Percentiles rank a stretch among this genome's conserved stretches.
Evolutionary conservation across 306 rosid genomes (phyloP).

Genomic region (Trichosanthes cucumerina): DNA sequence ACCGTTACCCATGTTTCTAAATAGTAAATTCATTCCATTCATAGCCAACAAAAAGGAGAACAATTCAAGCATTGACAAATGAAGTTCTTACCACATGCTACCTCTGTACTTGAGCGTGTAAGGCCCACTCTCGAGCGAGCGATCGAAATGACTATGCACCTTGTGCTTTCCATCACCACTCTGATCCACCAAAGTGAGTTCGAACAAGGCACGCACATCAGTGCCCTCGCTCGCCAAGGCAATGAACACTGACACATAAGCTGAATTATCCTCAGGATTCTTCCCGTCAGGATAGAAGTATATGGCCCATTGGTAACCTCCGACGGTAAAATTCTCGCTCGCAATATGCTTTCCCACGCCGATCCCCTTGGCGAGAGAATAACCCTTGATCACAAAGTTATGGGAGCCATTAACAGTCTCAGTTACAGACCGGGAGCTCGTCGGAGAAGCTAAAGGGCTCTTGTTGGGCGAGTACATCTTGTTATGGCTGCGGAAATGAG

Average conservation of each 20-base stretch:
- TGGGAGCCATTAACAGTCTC: slow-evolving; percentile 95
- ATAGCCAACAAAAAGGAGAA: not conserved
- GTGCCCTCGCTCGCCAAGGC: slow-evolving; percentile 96
- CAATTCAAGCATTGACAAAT: not conserved
- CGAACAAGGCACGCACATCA: slow-evolving; percentile 84
- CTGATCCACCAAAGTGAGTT: slow-evolving; percentile 79
- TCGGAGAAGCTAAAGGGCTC: slow-evolving; percentile 37
- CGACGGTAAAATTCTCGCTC: slow-evolving; percentile 79
- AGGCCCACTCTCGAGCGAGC: slow-evolving; percentile 86
- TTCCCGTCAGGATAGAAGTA: slow-evolving; percentile 95
- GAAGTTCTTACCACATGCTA: slow-evolving; percentile 72
- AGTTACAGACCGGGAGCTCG: slow-evolving; percentile 80
- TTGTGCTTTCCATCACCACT: slow-evolving; percentile 79
- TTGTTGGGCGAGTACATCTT: slow-evolving; percentile 19
- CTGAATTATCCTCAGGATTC: slow-evolving; percentile 84
- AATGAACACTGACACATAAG: slow-evolving; percentile 88
- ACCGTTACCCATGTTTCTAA: not conserved
- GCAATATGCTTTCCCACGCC: slow-evolving; percentile 93
- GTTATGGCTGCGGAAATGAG: not conserved
- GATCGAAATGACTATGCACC: slow-evolving; percentile 90
- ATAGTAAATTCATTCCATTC: no score
- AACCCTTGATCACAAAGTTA: slow-evolving; percentile 79
- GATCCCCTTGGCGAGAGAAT: slow-evolving; percentile 86
- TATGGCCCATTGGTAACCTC: slow-evolving; percentile 96
- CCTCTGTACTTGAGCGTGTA: slow-evolving; percentile 90